Conservation (phyloP, 208 protist species). For the Trypanosoma mega region DNA sequence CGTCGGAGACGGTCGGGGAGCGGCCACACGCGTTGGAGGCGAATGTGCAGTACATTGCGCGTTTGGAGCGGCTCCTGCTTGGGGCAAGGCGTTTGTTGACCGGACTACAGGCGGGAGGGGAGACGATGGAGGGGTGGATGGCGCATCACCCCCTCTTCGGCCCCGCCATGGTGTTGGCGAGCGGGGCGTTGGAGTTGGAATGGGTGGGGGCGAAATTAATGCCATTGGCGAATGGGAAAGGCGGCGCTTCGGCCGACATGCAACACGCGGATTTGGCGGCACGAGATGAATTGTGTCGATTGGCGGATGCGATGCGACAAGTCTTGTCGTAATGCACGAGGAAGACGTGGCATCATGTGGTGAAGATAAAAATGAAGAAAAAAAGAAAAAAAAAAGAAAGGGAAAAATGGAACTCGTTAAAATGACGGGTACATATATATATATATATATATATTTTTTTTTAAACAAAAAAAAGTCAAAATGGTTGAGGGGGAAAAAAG, state of each 20-base stretch:
- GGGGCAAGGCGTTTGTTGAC: no score
- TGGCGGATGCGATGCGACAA: no score
- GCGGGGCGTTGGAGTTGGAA: slow-evolving; percentile 21
- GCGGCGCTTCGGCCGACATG: no score
- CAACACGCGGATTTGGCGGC: no score
- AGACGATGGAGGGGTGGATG: slow-evolving; percentile 18
- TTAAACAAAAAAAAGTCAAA: no score
- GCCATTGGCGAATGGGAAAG: slow-evolving; percentile 5
- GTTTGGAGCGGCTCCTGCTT: slow-evolving; percentile 15
- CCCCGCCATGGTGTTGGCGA: slow-evolving; percentile 32
- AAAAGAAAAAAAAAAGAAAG: no score
- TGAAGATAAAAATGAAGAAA: no score
- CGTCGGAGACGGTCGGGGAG: slow-evolving; percentile 7
- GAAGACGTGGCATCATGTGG: slow-evolving; percentile 16
- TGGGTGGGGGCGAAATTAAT: slow-evolving; percentile 30
- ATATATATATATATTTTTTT: no score
- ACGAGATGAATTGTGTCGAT: no score
- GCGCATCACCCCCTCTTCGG: slow-evolving; percentile 40
- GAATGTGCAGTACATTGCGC: background rate
- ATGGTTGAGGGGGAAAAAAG: no score
- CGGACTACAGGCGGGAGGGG: background rate
- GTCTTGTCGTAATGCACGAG: background rate
- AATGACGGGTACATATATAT: no score
- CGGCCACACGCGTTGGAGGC: background rate
- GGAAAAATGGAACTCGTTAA: no score